Conservation (phyloP, 768 basidiomycete genomes). For the Auricularia cornea region DNA sequence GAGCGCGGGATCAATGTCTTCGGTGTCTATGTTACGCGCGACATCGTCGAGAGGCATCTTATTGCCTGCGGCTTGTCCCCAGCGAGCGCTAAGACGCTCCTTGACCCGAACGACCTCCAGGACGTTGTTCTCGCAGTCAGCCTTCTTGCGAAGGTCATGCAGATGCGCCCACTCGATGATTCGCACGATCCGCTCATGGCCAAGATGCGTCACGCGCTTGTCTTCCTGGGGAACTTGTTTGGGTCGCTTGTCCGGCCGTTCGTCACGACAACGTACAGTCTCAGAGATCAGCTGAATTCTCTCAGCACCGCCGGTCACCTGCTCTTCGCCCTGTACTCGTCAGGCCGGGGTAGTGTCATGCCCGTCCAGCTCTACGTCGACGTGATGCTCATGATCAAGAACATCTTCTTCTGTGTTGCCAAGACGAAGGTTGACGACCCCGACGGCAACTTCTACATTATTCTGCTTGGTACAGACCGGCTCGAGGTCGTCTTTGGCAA, state of each 20-base stretch:
- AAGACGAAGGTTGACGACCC: conserved; percentile 29
- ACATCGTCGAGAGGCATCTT: too few species aligned
- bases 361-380: conserved; percentile 23
- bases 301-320: conserved; percentile 28
- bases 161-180: conserved; percentile 10
- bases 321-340: conserved; percentile 12
- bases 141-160: conserved; percentile 19
- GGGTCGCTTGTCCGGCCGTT: conserved; percentile 23
- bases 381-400: conserved; percentile 32
- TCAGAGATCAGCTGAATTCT: conserved; percentile 26
- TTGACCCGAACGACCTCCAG: conserved; percentile 26
- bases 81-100: too few species aligned
- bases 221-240: conserved; percentile 15
- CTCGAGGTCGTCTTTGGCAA: conserved; percentile 24
- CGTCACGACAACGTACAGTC: conserved; percentile 18
- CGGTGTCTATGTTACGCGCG: conserved; percentile 18
- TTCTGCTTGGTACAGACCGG: conserved; percentile 31
- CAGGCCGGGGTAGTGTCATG: conserved; percentile 16
- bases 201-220: conserved; percentile 14
- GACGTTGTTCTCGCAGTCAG: conserved; percentile 22
- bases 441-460: conserved; percentile 24
- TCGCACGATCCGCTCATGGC: conserved; percentile 12
- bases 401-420: conserved; percentile 30
- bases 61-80: too few species aligned
- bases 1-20: conserved; percentile 14